These are phyloP conservation scores for Plicaturopsis crispa DNA, from an alignment of 768 basidiomycete genomes.

Conservation along the genomic window DNA sequence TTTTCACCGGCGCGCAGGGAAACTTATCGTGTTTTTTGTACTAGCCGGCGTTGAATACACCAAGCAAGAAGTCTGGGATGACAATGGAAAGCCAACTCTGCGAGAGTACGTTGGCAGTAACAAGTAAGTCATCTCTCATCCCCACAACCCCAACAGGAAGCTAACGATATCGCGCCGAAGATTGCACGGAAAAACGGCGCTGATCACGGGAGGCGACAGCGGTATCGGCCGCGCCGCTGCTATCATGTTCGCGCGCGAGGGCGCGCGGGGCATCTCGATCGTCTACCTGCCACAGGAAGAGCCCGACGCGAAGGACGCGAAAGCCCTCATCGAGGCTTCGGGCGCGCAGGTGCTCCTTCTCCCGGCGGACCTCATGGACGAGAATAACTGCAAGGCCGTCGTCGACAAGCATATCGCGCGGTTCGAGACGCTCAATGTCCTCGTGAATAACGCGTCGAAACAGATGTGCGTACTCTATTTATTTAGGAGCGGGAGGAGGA, in stretches of 20 bases:
- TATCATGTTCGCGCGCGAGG: conserved; percentile 44
- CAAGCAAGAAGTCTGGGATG: conserved; percentile 40
- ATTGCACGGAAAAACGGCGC: conserved; percentile 5
- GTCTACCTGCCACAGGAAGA: conserved; percentile 50
- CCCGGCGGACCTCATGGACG: conserved; percentile 34
- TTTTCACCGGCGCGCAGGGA: conserved; percentile 8
- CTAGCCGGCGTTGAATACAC: conserved; percentile 29
- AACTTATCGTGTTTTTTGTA: neutral
- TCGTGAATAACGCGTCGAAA: conserved; percentile 56
- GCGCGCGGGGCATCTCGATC: conserved; percentile 45
- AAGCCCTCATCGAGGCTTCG: conserved; percentile 37
- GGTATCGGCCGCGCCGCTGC: conserved; percentile 48
- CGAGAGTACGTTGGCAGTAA: conserved; percentile 43
- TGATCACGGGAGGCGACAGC: conserved; percentile 29
- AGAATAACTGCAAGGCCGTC: conserved; percentile 31
- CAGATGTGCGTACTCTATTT: conserved; percentile 18
- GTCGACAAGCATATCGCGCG: conserved; percentile 38
- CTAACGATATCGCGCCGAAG: conserved; percentile 18
- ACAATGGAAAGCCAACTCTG: conserved; percentile 41
- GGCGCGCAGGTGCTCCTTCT: conserved; percentile 27
- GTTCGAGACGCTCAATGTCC: conserved; percentile 41
- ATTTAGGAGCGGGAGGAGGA: neutral
- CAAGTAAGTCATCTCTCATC: conserved; percentile 22
- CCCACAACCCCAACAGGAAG: conserved; percentile 22
- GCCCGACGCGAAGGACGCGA: conserved; percentile 43